A percentile compares a stretch with the other conserved stretches of the same genome.
These are phyloP conservation scores for Pleurotus tuber-regium DNA, from an alignment of 768 basidiomycete genomes.

Conservation along the genomic window DNA sequence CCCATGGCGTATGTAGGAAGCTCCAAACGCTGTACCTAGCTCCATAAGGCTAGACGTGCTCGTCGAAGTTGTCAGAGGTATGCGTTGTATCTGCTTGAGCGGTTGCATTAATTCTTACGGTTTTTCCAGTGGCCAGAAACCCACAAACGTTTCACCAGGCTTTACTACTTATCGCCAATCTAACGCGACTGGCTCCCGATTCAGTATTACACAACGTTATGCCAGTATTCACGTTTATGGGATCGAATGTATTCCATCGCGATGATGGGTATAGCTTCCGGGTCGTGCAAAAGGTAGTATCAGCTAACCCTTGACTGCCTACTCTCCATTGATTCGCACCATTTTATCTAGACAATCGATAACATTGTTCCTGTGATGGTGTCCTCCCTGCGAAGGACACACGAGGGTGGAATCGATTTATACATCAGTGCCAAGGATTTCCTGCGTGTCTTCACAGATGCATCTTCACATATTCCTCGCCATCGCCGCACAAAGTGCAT, in stretches of 20 bases:
- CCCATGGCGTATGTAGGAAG: constrained; percentile 38
- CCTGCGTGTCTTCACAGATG: constrained; percentile 90
- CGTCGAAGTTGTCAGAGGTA: constrained; percentile 84
- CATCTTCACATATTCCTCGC: constrained; percentile 85
- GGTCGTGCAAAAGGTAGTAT: constrained; percentile 82
- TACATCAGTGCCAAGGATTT: constrained; percentile 76
- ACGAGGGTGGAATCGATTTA: constrained; percentile 54
- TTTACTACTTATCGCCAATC: constrained; percentile 77
- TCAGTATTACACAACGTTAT: constrained; percentile 93
- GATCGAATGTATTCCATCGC: constrained; percentile 94
- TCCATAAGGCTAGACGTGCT: constrained; percentile 79
- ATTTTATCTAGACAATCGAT: constrained; percentile 72
- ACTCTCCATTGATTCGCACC: neutral
- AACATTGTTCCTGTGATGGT: constrained; percentile 94
- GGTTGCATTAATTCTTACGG: constrained; percentile 4
- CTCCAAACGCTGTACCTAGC: constrained; percentile 49
- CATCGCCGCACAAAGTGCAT: constrained; percentile 87
- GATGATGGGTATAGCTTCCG: constrained; percentile 95
- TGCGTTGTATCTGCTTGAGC: constrained; percentile 15
- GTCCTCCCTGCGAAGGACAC: constrained; percentile 63
- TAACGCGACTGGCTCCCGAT: constrained; percentile 84
- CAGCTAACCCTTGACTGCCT: neutral
- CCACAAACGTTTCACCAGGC: constrained; percentile 96
- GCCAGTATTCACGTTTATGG: constrained; percentile 99
- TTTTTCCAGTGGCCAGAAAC: constrained; percentile 69